Evolutionary conservation across 768 basidiomycete genomes (phyloP).

Genomic region (Lanmaoa rubissima): DNA sequence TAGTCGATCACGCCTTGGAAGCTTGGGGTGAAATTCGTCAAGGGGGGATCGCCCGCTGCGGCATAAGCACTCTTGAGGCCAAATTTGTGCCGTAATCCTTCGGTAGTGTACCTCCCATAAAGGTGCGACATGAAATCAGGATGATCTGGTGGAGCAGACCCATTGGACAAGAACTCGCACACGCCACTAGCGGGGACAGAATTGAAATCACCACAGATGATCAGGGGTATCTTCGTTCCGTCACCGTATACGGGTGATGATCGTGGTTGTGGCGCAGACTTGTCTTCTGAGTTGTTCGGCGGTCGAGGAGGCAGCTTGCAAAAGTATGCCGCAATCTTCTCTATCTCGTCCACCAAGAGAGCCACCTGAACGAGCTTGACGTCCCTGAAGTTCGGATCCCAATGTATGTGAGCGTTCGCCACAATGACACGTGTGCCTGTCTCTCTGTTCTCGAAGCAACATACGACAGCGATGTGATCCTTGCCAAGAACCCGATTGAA

Average conservation of each 20-base stretch:
- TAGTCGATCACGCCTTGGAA: conserved; percentile 91
- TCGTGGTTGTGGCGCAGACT: conserved; percentile 34
- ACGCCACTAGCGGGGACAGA: conserved; percentile 84
- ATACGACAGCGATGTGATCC: conserved; percentile 89
- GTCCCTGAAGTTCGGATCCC: conserved; percentile 90
- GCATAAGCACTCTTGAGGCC: conserved; percentile 85
- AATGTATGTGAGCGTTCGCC: conserved; percentile 88
- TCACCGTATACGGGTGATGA: conserved; percentile 73
- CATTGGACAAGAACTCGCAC: conserved; percentile 84
- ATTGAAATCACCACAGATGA: conserved; percentile 97
- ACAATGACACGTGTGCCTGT: conserved; percentile 88
- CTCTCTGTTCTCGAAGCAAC: conserved; percentile 80
- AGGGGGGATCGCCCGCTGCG: conserved; percentile 51
- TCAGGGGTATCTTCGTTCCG: conserved; percentile 83
- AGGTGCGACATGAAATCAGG: conserved; percentile 89
- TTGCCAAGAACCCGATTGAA: conserved; percentile 97
- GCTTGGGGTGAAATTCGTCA: conserved; percentile 90
- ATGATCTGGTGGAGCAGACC: conserved; percentile 68
- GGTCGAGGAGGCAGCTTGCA: conserved; percentile 74
- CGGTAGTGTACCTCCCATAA: conserved; percentile 91
- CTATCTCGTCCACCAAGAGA: conserved; percentile 86
- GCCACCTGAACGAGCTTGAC: conserved; percentile 98
- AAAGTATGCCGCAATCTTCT: conserved; percentile 84
- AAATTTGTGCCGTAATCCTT: conserved; percentile 79
- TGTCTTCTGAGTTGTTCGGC: conserved; percentile 36